Base-by-base conservation (phyloP, 352 stramenopile species). In the Phytophthora cryptogea region DNA sequence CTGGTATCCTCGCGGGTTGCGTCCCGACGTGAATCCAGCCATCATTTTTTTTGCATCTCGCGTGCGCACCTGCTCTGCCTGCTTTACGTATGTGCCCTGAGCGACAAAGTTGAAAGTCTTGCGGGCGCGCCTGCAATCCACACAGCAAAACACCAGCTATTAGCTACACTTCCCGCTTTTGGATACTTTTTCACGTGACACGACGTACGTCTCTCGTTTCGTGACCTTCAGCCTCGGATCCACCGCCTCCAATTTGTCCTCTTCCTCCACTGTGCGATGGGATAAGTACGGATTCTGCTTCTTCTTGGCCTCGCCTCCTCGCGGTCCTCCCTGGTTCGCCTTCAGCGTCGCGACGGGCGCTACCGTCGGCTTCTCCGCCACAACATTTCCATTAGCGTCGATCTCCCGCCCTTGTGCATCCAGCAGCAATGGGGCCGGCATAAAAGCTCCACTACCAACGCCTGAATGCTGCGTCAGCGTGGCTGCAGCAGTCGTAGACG, bases 21-120 rank as follows among this genome's bases (percentile, higher is more conserved):
- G 69, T 0, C 86, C 86, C 0, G 86, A 95, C 13, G 83, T 93
- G 55, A 95, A 95, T n/a, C 86, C 86, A 30, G 83, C 83, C 40
- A 95, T 79, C 83, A 95, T 93, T 49, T 91, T 93, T 66, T 93
- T 93, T 4, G 86, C 83, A 30, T 95, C 86, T 42, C 80, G 76
- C 0, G 83, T 83, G n/a, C 86, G 86, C 36, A 95, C 68, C 31
- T 93, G 78, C 49, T 93, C 86, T 20, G 69, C 86, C 42, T 93
- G 86, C 66, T 93, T 95, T 26, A 92, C 70, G 37, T 90, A 95
- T n/a, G 83, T 92, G 14, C 86, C 86, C 61, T 95, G 78, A 9
- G 86, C 75, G 41, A 93, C 83, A 57, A 95, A 95, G 40, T 76
- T 81, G 51, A 95, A 92, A 7, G 78, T 92, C 59, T 95, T 95